Percentiles rank a stretch among this genome's conserved stretches.
Conservation (phyloP, 2,329 filamentous ascomycete species). For the Nemania sp. region DNA sequence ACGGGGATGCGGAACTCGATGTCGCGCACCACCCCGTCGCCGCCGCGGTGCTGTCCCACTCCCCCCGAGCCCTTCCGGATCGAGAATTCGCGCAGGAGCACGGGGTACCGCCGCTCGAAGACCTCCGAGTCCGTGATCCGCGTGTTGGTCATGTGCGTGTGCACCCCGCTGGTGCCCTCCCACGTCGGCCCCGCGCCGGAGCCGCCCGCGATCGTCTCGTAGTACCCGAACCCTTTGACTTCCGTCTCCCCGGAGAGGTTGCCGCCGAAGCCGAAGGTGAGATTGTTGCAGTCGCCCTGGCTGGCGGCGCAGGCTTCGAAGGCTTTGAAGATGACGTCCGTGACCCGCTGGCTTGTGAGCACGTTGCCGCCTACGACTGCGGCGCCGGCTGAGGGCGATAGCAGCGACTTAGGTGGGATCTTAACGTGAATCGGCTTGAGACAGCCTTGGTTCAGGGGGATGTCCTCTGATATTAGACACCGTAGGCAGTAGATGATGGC, state of each 20-base stretch:
- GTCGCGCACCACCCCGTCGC: constrained; percentile 77
- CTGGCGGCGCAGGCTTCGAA: constrained; percentile 79
- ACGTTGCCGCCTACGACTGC: constrained; percentile 84
- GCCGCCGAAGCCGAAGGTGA: constrained; percentile 81
- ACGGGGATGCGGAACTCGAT: constrained; percentile 80
- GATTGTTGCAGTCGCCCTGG: constrained; percentile 81
- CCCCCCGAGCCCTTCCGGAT: constrained; percentile 71
- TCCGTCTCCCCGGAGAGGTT: constrained; percentile 66
- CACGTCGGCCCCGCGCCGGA: constrained; percentile 75
- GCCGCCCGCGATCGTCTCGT: constrained; percentile 82
- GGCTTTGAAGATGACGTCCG: constrained; percentile 80
- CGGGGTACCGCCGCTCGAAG: constrained; percentile 79
- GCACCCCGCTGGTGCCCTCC: constrained; percentile 76
- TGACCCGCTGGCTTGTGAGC: constrained; percentile 78
- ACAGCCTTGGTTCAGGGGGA: constrained; percentile 83
- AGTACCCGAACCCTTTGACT: constrained; percentile 80
- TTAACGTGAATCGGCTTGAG: constrained; percentile 76
- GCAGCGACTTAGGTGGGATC: constrained; percentile 75
- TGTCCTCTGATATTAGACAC: constrained; percentile 79
- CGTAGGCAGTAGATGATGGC: constrained; percentile 85
- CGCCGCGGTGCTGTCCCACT: constrained; percentile 70
- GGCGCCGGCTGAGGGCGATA: constrained; percentile 77
- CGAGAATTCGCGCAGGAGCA: constrained; percentile 74
- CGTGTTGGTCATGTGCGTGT: constrained; percentile 84
- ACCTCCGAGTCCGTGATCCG: constrained; percentile 80